Base-by-base conservation (phyloP, 1,284 basidiomycete genomes). In the Ganoderma resinaceum region DNA sequence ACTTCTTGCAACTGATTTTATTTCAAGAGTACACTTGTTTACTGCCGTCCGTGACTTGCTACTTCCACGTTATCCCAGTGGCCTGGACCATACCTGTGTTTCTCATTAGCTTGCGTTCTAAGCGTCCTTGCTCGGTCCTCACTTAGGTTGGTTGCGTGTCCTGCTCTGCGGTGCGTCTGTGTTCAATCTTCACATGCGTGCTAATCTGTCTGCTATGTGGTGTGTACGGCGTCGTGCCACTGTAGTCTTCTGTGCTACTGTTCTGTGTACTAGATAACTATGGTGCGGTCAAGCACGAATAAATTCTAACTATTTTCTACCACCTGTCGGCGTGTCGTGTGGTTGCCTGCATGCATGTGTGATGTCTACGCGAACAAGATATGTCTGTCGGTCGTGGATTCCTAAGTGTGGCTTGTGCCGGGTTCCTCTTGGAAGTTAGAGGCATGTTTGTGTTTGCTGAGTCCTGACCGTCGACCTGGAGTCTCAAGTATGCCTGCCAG, bases 401-500 rank as follows among this genome's bases (percentile, higher is more conserved):
- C 1, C 12, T n/a, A 16, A 37, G n/a, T 37, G 33, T 37, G 9
- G 37, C n/a, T 37, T 16, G 33, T 31, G 33, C 18, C 9, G 20
- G 3, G 31, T 37, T 35, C 33, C 55, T 58, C 7, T 7, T 20
- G 12, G 55, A 38, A 38, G 23, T 16, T 11, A 16, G 37, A 16
- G 23, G 37, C 18, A 40, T 23, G 12, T 40, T 18, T 37, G 38
- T 23, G 12, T 40, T 18, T 37, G 38, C 2, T 23, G 37, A 14
- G n/a, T 35, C 14, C 23, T 14, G 23, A 16, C n/a, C 31, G n/a
- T 40, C 16, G 35, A 33, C 46, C 38, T 53, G 38, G 8, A 42
- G 14, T 11, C 58, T 58, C n/a, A 33, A 43, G n/a, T 23, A n/a
- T 64, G 57, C 61, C 38, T 29, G 33, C 49, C n/a, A 57, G 49